Conservation (phyloP, 352 stramenopile genomes). For the Phytopythium mirpurense region DNA sequence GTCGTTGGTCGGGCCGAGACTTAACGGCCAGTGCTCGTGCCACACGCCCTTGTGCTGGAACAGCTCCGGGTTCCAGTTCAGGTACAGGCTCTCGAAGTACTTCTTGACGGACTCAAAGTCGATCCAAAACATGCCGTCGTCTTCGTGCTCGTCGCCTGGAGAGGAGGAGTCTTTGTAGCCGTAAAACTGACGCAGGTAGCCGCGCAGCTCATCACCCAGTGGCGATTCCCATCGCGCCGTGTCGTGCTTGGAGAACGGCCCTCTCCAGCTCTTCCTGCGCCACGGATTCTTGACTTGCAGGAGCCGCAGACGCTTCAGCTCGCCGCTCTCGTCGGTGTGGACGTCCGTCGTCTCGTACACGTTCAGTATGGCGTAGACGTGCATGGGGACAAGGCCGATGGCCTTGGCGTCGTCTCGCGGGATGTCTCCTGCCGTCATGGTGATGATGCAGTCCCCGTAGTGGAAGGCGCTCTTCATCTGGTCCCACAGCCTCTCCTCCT, state of each 20-base stretch:
- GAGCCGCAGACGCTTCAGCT: constrained; percentile 57
- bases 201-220: constrained; percentile 52
- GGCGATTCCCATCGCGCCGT: constrained; percentile 41
- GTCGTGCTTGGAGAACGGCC: constrained; percentile 77
- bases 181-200: constrained; percentile 55
- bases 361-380: constrained; percentile 96
- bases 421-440: constrained; percentile 91
- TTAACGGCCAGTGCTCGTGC: constrained; percentile 81
- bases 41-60: constrained; percentile 82
- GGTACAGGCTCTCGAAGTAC: constrained; percentile 92
- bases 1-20: constrained; percentile 84
- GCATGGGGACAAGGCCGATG: constrained; percentile 92
- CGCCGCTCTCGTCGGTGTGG: constrained; percentile 7
- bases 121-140: constrained; percentile 97
- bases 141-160: constrained; percentile 19
- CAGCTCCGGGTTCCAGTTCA: constrained; percentile 94
- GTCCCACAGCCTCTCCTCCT: constrained; percentile 95
- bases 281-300: constrained; percentile 97
- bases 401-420: constrained; percentile 52
- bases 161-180: constrained; percentile 1
- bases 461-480: constrained; percentile 91
- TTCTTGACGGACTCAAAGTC: constrained; percentile 89
- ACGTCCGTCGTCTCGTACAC: constrained; percentile 75
- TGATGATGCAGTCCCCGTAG: constrained; percentile 97
- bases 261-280: constrained; percentile 81